Evolutionary conservation across 257 asterid genomes (phyloP).

Genomic region (Solanum medicagineum): DNA sequence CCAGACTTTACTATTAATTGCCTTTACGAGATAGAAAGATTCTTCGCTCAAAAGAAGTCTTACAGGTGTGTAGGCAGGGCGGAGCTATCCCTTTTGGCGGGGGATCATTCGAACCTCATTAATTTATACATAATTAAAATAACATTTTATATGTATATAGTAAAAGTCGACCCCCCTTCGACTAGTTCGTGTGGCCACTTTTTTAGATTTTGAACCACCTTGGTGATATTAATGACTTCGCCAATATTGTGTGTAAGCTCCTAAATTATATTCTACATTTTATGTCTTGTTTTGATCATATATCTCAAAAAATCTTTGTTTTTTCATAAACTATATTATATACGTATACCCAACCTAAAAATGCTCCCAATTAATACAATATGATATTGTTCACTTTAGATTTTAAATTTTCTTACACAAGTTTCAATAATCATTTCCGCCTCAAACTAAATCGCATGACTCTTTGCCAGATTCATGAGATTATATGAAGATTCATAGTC

Average conservation of each 20-base stretch:
- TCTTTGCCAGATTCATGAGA: neutral
- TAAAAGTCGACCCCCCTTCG: too few species aligned
- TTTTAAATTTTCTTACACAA: neutral
- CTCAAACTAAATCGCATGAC: neutral
- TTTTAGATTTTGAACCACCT: too few species aligned
- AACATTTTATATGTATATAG: too few species aligned
- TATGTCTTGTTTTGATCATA: neutral
- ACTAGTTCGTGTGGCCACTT: too few species aligned
- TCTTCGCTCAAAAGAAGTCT: neutral
- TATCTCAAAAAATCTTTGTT: neutral
- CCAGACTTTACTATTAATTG: rapidly evolving
- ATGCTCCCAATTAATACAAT: neutral
- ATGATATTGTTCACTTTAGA: neutral
- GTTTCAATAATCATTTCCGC: neutral
- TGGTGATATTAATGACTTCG: too few species aligned
- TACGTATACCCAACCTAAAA: neutral
- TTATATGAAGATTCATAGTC: neutral
- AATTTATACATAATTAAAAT: too few species aligned
- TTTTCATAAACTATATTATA: neutral
- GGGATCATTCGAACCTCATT: too few species aligned
- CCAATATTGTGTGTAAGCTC: neutral
- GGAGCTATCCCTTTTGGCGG: too few species aligned
- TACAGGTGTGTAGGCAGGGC: neutral
- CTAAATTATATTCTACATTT: neutral
- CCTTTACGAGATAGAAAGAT: rapidly evolving